These are phyloP conservation scores for Penicillium hesseltinei DNA, from an alignment of 2,329 filamentous ascomycete genomes.

Conservation along the genomic window DNA sequence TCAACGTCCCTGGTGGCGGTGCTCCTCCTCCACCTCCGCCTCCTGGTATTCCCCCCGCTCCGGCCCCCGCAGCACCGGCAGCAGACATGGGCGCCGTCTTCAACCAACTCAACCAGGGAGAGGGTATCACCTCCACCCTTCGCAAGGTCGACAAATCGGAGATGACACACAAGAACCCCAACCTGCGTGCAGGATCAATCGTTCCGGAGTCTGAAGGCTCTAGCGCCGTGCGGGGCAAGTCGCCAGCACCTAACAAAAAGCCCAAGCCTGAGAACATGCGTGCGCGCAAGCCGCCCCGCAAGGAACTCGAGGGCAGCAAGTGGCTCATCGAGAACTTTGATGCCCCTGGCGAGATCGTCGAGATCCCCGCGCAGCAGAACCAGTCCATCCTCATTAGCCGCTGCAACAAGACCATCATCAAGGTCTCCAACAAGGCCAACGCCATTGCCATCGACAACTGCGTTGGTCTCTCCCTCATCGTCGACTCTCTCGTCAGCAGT, in stretches of 20 bases:
- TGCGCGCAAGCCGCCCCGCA: conserved; percentile 74
- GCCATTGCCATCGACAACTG: conserved; percentile 96
- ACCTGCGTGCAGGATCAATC: conserved; percentile 69
- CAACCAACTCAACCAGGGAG: conserved; percentile 83
- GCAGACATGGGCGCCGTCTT: conserved; percentile 84
- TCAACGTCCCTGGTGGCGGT: conserved; percentile 53
- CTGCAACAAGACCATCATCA: conserved; percentile 86
- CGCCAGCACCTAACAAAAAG: conserved; percentile 82
- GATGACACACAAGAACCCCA: conserved; percentile 99
- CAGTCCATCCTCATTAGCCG: conserved; percentile 91
- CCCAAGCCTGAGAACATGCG: conserved; percentile 84
- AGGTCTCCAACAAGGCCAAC: conserved; percentile 90
- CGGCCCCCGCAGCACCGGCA: conserved; percentile 47
- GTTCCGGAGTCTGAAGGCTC: conserved; percentile 57
- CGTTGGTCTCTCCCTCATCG: conserved; percentile 74
- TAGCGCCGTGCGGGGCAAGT: conserved; percentile 61
- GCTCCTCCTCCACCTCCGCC: conserved; percentile 68
- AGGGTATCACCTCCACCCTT: conserved; percentile 80
- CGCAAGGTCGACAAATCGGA: conserved; percentile 92
- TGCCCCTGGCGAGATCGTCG: conserved; percentile 67
- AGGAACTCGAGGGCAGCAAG: conserved; percentile 82
- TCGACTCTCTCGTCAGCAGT: conserved; percentile 85
- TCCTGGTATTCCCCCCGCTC: conserved; percentile 58
- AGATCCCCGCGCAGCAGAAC: conserved; percentile 75
- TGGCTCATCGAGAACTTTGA: conserved; percentile 97